phyloP scores from a whole-genome alignment of 2,329 filamentous ascomycete species.

The Fonsecaea monophora region DNA sequence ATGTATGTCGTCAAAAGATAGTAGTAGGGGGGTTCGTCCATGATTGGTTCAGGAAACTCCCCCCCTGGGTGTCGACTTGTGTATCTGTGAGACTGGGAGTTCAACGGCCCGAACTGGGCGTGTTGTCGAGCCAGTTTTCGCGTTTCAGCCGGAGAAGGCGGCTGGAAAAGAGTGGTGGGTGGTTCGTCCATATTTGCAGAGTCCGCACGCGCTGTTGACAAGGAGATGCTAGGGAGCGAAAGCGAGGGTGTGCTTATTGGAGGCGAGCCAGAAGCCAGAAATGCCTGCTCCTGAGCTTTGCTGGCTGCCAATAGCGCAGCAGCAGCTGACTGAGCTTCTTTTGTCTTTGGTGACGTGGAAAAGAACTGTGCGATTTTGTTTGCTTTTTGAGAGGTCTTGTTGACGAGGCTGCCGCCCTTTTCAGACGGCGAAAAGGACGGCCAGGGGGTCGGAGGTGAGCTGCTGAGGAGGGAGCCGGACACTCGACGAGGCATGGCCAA shows the following conservation, averaged over 20 bases:
- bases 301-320: conserved; percentile 72
- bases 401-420: conserved; percentile 59
- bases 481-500: conserved; percentile 68
- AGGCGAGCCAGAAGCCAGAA: conserved; percentile 67
- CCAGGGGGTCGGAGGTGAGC: conserved; percentile 57
- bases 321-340: conserved; percentile 60
- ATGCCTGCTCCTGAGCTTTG: conserved; percentile 62
- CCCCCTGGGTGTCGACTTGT: conserved; percentile 85
- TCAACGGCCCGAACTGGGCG: conserved; percentile 88
- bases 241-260: conserved; percentile 74
- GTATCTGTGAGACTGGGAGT: conserved; percentile 82
- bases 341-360: conserved; percentile 77
- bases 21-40: conserved; percentile 96
- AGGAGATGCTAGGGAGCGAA: conserved; percentile 86
- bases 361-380: conserved; percentile 85
- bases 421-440: conserved; percentile 56
- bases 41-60: conserved; percentile 79
- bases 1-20: conserved; percentile 97
- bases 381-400: conserved; percentile 64
- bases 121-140: conserved; percentile 77
- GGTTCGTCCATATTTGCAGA: conserved; percentile 75
- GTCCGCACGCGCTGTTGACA: conserved; percentile 83
- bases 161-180: conserved; percentile 83
- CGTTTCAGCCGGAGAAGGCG: conserved; percentile 82
- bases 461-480: conserved; percentile 64